These are phyloP conservation scores for Calonectria henricotiae DNA, from an alignment of 2,329 filamentous ascomycete genomes.

Conservation along the genomic window DNA sequence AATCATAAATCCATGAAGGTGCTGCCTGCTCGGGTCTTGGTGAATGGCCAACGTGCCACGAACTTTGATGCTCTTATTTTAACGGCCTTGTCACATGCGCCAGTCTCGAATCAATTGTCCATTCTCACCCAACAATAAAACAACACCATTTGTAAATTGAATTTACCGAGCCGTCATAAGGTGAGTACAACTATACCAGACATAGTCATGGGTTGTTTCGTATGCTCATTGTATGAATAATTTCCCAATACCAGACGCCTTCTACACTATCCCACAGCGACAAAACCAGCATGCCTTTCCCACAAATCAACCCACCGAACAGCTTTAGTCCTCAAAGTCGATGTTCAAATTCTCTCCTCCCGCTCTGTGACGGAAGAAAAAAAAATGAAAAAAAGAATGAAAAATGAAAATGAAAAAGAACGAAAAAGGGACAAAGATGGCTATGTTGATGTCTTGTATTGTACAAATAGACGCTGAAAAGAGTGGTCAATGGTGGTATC, in stretches of 20 bases:
- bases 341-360: conserved; percentile 14
- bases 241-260: conserved; percentile 46
- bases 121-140: background rate
- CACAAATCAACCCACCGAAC: conserved; percentile 23
- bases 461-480: conserved; percentile 41
- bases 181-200: background rate
- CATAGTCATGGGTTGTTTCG: background rate
- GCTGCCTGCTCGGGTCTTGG: background rate
- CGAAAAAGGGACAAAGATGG: background rate
- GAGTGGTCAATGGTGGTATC: background rate
- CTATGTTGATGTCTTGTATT: conserved; percentile 42
- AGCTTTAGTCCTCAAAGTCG: conserved; percentile 18
- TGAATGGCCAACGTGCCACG: background rate
- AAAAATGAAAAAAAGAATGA: background rate
- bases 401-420: background rate
- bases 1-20: conserved; percentile 10
- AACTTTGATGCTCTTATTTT: background rate
- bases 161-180: background rate
- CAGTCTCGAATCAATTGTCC: background rate
- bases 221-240: conserved; percentile 28
- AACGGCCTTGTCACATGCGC: background rate
- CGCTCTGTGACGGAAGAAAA: background rate
- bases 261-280: conserved; percentile 37
- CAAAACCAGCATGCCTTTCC: conserved; percentile 28
- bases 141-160: too few relatives aligned